Conservation (phyloP, 2,329 filamentous ascomycete genomes). For the Ampelomyces quisqualis region DNA sequence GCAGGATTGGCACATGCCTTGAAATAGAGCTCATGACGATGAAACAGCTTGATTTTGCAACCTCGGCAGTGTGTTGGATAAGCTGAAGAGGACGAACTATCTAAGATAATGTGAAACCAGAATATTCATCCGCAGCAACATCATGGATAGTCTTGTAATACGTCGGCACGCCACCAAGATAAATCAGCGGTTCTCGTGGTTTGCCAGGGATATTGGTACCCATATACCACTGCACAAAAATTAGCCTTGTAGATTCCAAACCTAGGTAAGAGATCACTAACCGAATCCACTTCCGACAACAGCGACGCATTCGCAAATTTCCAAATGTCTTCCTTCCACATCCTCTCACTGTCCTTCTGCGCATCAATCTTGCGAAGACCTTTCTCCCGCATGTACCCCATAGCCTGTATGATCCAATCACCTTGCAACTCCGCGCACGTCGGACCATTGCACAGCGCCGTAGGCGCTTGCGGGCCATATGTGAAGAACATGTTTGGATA, state of each 20-base stretch:
- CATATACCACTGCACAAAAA: slow-evolving; percentile 51
- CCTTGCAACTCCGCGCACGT: slow-evolving; percentile 58
- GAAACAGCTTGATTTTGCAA: not conserved
- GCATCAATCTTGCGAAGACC: slow-evolving; percentile 56
- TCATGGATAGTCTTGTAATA: slow-evolving; percentile 25
- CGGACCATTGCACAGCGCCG: slow-evolving; percentile 59
- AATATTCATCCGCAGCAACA: slow-evolving; percentile 15
- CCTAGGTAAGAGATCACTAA: slow-evolving; percentile 3
- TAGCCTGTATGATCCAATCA: slow-evolving; percentile 56
- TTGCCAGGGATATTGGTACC: slow-evolving; percentile 59
- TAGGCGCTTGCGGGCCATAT: slow-evolving; percentile 60
- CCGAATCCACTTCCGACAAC: slow-evolving; percentile 51
- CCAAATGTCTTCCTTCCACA: slow-evolving; percentile 55
- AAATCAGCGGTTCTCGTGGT: slow-evolving; percentile 55
- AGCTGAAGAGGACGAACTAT: not conserved
- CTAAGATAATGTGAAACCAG: slow-evolving; percentile 12
- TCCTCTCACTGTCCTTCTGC: slow-evolving; percentile 47
- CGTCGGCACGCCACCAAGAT: slow-evolving; percentile 38
- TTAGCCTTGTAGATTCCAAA: not conserved
- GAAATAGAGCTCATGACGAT: no score
- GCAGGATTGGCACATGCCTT: no score
- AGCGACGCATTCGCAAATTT: slow-evolving; percentile 51
- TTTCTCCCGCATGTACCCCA: slow-evolving; percentile 52
- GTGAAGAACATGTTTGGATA: slow-evolving; percentile 47
- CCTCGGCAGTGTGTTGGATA: no score